Base-by-base conservation (phyloP, 306 rosid species). In the Potentilla sterilis region DNA sequence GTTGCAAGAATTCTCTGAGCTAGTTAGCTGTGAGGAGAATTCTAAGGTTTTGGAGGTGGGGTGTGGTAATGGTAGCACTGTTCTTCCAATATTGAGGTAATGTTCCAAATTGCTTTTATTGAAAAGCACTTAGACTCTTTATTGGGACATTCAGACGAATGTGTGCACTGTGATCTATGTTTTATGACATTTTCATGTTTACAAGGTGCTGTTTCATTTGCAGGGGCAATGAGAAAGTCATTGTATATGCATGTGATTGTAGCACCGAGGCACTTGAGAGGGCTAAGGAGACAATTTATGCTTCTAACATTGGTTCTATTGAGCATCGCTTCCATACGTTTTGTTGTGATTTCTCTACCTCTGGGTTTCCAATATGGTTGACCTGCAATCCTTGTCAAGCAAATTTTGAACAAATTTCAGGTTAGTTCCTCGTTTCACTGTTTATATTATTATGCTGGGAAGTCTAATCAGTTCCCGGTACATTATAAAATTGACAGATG, bases 51-150 rank as follows among this genome's bases (percentile, higher is more conserved):
- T 95, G 80, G 98, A 92, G 87, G 89, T 88, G 52, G 98, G 98
- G 41, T 95, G 97, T 43, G 98, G 98, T 82, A 95, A 88, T 75
- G 97, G 93, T 67, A 95, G 98, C 79, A 92, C 97, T 15, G 81
- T 76, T 77, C 89, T 95, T 83, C 93, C 98, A 64, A 87, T 95
- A 47, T 86, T 94, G 54, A 82, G 97, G 98, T 92, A 81, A 78
- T 10, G 19, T 21, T 24, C 42, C 21, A 22, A 57, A 38, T 3
- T 40, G 10, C 34, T 32, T 1, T 13, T 63, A 16, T 35, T 2
- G 12, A 15, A 28, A 59, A 58, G 66, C 9, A 28, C 40, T 5
- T 59, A 28, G 11, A 59, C 0, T 16, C 65, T 13, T 11, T 11
- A 59, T 14, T 32, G 16, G 58, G 24, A 4, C 22, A 52, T 57